A percentile compares a stretch with the other conserved stretches of the same genome.
phyloP scores from a whole-genome alignment of 2,329 filamentous ascomycete genomes.

The Venturia pyrina region DNA sequence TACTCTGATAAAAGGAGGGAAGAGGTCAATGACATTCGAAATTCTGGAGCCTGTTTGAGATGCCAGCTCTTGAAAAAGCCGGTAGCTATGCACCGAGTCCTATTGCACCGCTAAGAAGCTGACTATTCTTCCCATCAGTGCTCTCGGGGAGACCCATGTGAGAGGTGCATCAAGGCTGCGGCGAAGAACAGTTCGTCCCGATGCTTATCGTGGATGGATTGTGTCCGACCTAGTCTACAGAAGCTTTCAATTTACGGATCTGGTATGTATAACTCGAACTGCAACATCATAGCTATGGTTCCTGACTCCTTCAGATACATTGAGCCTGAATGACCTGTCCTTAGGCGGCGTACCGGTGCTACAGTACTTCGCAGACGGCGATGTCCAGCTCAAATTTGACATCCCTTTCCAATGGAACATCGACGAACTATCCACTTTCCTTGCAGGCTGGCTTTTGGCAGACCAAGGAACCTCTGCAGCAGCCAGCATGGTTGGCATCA shows the following conservation, averaged over 20 bases:
- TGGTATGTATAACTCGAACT: background rate
- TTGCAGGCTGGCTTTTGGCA: conserved; percentile 2
- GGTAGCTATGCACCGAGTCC: background rate
- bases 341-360: conserved; percentile 6
- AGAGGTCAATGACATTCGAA: conserved; percentile 4
- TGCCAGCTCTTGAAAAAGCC: conserved; percentile 7
- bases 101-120: background rate
- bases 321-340: background rate
- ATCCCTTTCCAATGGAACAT: conserved; percentile 9
- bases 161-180: background rate
- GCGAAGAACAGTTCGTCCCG: conserved; percentile 4
- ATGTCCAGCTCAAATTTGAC: conserved; percentile 3
- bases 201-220: conserved; percentile 7
- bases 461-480: background rate
- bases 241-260: conserved; percentile 6
- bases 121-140: background rate
- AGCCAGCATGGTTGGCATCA: conserved; percentile 6
- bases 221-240: background rate
- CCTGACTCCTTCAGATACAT: background rate
- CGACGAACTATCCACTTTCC: conserved; percentile 7
- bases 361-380: conserved; percentile 2
- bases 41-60: conserved; percentile 6
- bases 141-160: conserved; percentile 4
- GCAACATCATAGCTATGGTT: background rate
- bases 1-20: background rate